phyloP scores from a whole-genome alignment of 495 filamentous ascomycete species.

The Penicillium roqueforti region DNA sequence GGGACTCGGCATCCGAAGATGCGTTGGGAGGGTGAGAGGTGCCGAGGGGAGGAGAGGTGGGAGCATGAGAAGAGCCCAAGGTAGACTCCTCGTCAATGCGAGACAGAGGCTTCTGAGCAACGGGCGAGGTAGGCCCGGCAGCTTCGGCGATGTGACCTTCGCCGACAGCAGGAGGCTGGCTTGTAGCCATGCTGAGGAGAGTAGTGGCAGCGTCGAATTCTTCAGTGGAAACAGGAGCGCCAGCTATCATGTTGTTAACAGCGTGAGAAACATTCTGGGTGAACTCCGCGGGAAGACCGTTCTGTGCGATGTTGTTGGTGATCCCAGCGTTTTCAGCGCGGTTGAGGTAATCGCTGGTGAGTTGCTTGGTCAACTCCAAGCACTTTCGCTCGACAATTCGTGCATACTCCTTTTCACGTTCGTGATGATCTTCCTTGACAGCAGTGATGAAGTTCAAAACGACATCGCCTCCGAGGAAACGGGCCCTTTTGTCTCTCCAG shows the following conservation, averaged over 20 bases:
- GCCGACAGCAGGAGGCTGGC: not conserved
- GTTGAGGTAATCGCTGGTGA: slow-evolving; percentile 7
- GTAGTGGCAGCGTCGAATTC: slow-evolving; percentile 17
- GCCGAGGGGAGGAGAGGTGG: not conserved
- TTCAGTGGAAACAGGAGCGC: not conserved
- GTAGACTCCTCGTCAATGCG: slow-evolving; percentile 3
- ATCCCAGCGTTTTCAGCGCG: not conserved
- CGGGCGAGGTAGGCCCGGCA: slow-evolving; percentile 1
- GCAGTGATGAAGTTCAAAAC: slow-evolving; percentile 20
- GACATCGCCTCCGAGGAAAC: slow-evolving; percentile 17
- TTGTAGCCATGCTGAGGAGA: slow-evolving; percentile 10
- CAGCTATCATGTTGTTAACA: slow-evolving; percentile 1
- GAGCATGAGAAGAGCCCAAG: slow-evolving; percentile 5
- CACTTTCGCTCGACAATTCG: slow-evolving; percentile 6
- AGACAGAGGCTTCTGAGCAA: slow-evolving; percentile 4
- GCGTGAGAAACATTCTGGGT: not conserved
- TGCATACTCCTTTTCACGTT: slow-evolving; percentile 2
- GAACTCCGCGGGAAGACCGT: not conserved
- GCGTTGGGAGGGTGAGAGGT: not conserved
- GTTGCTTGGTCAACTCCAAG: slow-evolving; percentile 6
- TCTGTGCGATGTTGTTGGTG: not conserved
- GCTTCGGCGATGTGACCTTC: not conserved
- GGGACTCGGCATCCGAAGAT: not conserved
- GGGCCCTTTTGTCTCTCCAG: slow-evolving; percentile 15
- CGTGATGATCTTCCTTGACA: slow-evolving; percentile 11